Percentiles rank a stretch among this genome's conserved stretches.
Conservation (phyloP, 1,284 basidiomycete species). For the Blastosporella zonata region DNA sequence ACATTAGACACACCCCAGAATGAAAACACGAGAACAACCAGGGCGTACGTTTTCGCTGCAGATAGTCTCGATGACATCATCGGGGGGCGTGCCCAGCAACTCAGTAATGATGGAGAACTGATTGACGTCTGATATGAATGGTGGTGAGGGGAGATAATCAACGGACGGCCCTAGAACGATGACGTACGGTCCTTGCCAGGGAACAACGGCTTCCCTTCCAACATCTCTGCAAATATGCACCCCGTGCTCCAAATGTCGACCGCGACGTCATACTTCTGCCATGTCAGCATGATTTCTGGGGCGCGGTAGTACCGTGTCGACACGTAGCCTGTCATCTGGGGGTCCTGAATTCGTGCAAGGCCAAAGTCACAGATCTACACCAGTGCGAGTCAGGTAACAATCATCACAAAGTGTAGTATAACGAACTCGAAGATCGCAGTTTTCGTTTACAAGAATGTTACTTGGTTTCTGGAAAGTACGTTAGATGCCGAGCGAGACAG, state of each 20-base stretch:
- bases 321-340: conserved; percentile 99
- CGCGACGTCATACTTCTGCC: conserved; percentile 99
- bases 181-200: conserved; percentile 94
- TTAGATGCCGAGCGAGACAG: conserved; percentile 9
- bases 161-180: conserved; percentile 3
- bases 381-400: conserved; percentile 1
- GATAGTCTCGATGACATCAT: conserved; percentile 99
- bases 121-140: conserved; percentile 80
- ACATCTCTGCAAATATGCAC: conserved; percentile 99
- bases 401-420: conserved; percentile 6
- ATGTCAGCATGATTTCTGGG: conserved; percentile 99
- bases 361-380: conserved; percentile 96
- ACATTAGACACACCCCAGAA: neutral
- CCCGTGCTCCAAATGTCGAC: conserved; percentile 99
- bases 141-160: neutral
- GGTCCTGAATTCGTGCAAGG: conserved; percentile 93
- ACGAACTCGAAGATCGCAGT: conserved; percentile 83
- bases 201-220: conserved; percentile 98
- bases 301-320: conserved; percentile 99
- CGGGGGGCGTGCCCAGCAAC: conserved; percentile 93
- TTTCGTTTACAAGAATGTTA: conserved; percentile 99
- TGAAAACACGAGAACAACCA: conserved; percentile 6
- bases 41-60: conserved; percentile 87
- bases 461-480: conserved; percentile 79
- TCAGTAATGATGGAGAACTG: conserved; percentile 99